Conservation (phyloP, 331 rosid species). For the Malus hybrid region DNA sequence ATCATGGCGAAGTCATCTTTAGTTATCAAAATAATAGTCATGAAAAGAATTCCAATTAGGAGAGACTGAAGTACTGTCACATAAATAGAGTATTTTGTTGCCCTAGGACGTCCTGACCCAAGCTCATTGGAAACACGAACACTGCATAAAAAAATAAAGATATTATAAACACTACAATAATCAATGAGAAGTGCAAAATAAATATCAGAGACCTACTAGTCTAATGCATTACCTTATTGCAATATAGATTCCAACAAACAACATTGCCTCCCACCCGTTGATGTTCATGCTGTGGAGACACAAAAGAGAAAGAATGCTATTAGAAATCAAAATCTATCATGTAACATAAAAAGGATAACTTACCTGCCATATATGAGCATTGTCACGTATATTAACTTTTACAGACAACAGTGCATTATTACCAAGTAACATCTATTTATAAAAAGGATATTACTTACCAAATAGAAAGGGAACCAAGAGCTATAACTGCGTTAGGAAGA, state of each 20-base stretch:
- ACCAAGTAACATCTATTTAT: background rate
- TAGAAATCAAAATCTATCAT: background rate
- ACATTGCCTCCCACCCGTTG: constrained; percentile 28
- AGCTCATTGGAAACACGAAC: constrained; percentile 76
- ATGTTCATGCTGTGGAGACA: constrained; percentile 21
- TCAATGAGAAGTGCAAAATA: background rate
- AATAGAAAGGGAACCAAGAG: constrained; percentile 69
- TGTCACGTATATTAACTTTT: background rate
- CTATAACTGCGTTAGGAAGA: constrained; percentile 57
- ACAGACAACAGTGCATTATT: background rate
- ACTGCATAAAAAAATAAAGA: constrained; percentile 20
- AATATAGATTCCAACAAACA: constrained; percentile 28
- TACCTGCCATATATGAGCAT: background rate
- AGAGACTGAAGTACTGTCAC: constrained; percentile 53
- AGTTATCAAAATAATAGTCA: constrained; percentile 33
- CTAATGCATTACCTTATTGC: constrained; percentile 28
- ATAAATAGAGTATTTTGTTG: constrained; percentile 54
- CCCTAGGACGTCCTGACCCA: constrained; percentile 60
- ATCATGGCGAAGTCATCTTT: constrained; percentile 38
- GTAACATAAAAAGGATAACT: too few relatives aligned
- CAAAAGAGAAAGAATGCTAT: background rate
- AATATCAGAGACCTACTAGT: too few relatives aligned
- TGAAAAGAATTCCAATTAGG: constrained; percentile 38
- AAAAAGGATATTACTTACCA: constrained; percentile 37
- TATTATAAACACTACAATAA: background rate